Evolutionary conservation across 495 filamentous ascomycete species (phyloP), one percentile per base, ranked within the genome.

Genomic region (Aspergillus cristatus): DNA sequence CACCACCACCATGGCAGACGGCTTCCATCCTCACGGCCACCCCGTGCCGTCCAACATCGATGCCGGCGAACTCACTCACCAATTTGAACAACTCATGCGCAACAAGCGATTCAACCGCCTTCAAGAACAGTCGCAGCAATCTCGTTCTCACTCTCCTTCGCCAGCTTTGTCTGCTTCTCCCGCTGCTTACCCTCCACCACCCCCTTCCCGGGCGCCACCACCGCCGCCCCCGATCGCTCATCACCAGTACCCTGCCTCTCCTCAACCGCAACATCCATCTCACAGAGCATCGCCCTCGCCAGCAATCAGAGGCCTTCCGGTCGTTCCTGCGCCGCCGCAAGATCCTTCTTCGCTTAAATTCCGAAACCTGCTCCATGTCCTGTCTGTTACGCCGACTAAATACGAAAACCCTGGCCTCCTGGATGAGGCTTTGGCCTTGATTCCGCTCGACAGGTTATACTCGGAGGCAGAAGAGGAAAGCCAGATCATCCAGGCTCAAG

Each of bases 391-490:
- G 17, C 91, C 91, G 8, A 83, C 76, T 14, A 88, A 86, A 54
- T 99, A 94, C 63, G 91, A 99, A 64, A 97, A 99, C 54, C 91
- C 93, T 0, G 93, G 91, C 25, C 69, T 97, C 22, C 70, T 99
- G 26, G 91, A 99, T 57, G 93, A 97, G 58, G 93, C 91, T 4
- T 64, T 99, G 12, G 71, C 78, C 28, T 67, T 78, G 14, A 84
- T 99, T 32, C 93, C 93, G 0, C 60, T 97, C n/a, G 86, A 95
- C 48, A 77, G 81, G 45, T 81, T 99, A 51, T 96, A 97, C 58
- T 73, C 80, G 33, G 88, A 96, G 51, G 91, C 91, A 26, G 87
- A 97, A 53, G 88, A 97, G 49, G 89, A 97, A 55, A 77, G 73
- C 37, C 82, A 95, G 47, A 79, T 96, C 28, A 63, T 94, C 40